These are phyloP conservation scores for Cutaneotrichosporon spelunceum DNA, from an alignment of 1,284 basidiomycete species.

Conservation along the genomic window DNA sequence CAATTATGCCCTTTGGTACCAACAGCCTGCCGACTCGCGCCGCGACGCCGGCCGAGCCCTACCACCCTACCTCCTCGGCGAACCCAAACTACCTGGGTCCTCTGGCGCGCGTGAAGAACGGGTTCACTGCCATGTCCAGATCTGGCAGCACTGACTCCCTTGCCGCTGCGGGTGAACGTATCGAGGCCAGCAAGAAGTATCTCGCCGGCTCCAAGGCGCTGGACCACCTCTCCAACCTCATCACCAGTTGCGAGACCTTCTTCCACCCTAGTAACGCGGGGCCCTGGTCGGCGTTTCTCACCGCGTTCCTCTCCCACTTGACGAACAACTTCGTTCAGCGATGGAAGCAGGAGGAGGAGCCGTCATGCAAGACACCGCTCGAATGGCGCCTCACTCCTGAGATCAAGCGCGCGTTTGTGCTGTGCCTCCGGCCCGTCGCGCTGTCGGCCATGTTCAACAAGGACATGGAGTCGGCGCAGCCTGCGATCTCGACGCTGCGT, in stretches of 20 bases:
- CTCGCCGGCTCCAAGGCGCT: slow-evolving; percentile 85
- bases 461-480: slow-evolving; percentile 54
- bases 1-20: slow-evolving; percentile 50
- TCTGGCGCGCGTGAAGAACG: slow-evolving; percentile 35
- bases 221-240: slow-evolving; percentile 79
- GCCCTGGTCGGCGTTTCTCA: slow-evolving; percentile 56
- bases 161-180: slow-evolving; percentile 42
- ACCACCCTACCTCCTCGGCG: slow-evolving; percentile 5
- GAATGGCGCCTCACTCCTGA: slow-evolving; percentile 70
- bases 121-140: slow-evolving; percentile 51
- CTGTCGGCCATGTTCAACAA: slow-evolving; percentile 95
- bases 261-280: slow-evolving; percentile 54
- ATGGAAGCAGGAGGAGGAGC: slow-evolving; percentile 75
- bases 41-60: slow-evolving; percentile 54
- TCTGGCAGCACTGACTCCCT: slow-evolving; percentile 44
- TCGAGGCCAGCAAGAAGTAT: slow-evolving; percentile 54
- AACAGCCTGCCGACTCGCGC: slow-evolving; percentile 45
- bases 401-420: slow-evolving; percentile 81
- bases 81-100: slow-evolving; percentile 19
- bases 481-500: slow-evolving; percentile 53
- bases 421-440: slow-evolving; percentile 77
- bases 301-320: slow-evolving; percentile 73
- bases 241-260: slow-evolving; percentile 83
- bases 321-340: slow-evolving; percentile 80
- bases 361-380: slow-evolving; percentile 73